A percentile compares a stretch with the other conserved stretches of the same genome.
phyloP scores from a whole-genome alignment of 768 basidiomycete species.

The Omphalotus guepiniiformis region DNA sequence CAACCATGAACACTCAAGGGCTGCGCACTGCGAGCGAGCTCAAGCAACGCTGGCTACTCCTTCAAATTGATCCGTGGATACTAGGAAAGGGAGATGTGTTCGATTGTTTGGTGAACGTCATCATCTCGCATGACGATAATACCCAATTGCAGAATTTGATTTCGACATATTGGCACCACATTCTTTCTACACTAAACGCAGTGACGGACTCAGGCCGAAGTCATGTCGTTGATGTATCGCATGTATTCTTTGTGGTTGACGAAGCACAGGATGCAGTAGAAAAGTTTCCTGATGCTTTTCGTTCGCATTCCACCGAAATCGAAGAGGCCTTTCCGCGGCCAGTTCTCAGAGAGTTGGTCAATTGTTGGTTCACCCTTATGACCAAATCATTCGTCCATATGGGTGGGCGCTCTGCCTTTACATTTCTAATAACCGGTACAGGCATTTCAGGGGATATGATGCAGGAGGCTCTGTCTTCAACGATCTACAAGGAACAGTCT shows the following conservation, averaged over 20 bases:
- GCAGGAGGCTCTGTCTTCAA: not conserved
- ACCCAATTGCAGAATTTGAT: not conserved
- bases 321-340: not conserved
- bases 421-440: not conserved
- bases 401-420: not conserved
- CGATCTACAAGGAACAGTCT: not conserved
- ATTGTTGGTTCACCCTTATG: not conserved
- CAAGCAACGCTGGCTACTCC: not conserved
- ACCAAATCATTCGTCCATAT: not conserved
- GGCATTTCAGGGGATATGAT: not conserved
- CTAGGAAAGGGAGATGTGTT: not conserved
- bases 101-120: not conserved
- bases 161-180: not conserved
- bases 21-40: not conserved
- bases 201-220: not conserved
- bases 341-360: not conserved
- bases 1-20: not conserved
- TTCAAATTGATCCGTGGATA: not conserved
- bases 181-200: not conserved
- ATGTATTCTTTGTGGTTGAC: not conserved
- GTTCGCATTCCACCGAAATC: not conserved
- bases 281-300: not conserved
- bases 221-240: not conserved
- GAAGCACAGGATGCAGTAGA: not conserved
- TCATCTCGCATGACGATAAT: not conserved